phyloP scores from a whole-genome alignment of 768 basidiomycete species.

The Tylopilus plumbeoviolaceoides region DNA sequence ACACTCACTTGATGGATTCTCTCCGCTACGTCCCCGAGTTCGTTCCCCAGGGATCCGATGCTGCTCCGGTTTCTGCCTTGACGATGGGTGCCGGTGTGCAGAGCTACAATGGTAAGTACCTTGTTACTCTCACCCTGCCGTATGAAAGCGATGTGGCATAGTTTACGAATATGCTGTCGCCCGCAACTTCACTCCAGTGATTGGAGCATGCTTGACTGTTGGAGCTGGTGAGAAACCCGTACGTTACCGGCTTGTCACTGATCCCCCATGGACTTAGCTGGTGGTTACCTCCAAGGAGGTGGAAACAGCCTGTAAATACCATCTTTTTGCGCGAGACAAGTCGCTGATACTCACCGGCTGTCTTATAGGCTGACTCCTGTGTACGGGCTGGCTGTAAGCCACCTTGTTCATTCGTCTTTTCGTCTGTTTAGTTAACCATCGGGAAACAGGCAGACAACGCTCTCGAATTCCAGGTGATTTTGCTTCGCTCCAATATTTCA shows the following conservation, averaged over 20 bases:
- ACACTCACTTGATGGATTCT: slow-evolving; percentile 15
- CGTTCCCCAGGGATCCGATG: slow-evolving; percentile 14
- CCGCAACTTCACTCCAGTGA: slow-evolving; percentile 13
- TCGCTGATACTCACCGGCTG: not conserved
- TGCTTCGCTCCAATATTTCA: not conserved
- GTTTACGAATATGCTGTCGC: slow-evolving; percentile 16
- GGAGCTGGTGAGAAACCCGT: slow-evolving; percentile 10
- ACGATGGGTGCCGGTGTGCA: slow-evolving; percentile 19
- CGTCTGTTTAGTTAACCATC: not conserved
- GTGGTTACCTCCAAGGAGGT: slow-evolving; percentile 48
- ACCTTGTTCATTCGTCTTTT: not conserved
- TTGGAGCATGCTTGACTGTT: slow-evolving; percentile 21
- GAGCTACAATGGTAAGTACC: slow-evolving; percentile 4
- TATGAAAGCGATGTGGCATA: not conserved
- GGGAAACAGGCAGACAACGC: slow-evolving; percentile 41
- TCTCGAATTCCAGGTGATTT: slow-evolving; percentile 36
- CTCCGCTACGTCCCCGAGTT: slow-evolving; percentile 17
- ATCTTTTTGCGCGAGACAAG: not conserved
- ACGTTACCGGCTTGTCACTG: not conserved
- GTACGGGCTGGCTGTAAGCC: slow-evolving; percentile 40
- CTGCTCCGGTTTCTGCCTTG: slow-evolving; percentile 14
- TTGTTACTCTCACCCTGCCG: not conserved
- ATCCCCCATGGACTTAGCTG: slow-evolving; percentile 25
- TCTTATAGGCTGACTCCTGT: slow-evolving; percentile 29
- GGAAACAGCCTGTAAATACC: slow-evolving; percentile 36